Evolutionary conservation across 1,284 basidiomycete genomes (phyloP).

Genomic region (Apiotrichum akiyoshidainum): DNA sequence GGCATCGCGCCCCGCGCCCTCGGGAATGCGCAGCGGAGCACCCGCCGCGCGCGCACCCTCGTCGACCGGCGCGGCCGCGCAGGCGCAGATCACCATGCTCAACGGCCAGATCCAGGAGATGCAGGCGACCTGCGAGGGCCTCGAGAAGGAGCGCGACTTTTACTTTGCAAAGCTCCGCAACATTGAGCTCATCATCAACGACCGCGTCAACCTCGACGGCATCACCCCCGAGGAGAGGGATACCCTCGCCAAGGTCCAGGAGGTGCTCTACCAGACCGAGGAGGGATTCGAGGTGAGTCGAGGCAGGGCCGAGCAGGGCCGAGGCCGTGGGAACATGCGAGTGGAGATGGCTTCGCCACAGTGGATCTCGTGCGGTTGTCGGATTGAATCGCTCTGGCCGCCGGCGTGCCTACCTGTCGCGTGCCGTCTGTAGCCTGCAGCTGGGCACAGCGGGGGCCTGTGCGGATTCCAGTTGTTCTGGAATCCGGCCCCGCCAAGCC

Average conservation of each 20-base stretch:
- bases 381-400: no score
- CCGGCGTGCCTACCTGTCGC: no score
- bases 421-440: background rate
- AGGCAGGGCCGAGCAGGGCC: background rate
- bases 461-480: no score
- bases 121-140: conserved; percentile 73
- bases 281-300: conserved; percentile 71
- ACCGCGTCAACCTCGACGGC: conserved; percentile 64
- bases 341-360: no score
- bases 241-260: conserved; percentile 78
- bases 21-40: conserved; percentile 9
- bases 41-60: conserved; percentile 18
- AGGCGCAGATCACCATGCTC: conserved; percentile 23
- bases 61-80: conserved; percentile 25
- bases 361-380: background rate
- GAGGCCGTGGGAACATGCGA: background rate
- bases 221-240: conserved; percentile 63
- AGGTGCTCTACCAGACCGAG: conserved; percentile 92
- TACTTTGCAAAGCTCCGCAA: conserved; percentile 97
- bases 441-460: no score
- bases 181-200: conserved; percentile 89
- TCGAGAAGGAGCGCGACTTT: conserved; percentile 95
- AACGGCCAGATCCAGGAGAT: conserved; percentile 74
- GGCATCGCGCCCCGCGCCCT: conserved; percentile 6
- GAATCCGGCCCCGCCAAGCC: no score